These are phyloP conservation scores for Apiospora koreana DNA, from an alignment of 2,329 filamentous ascomycete species.

Conservation along the genomic window DNA sequence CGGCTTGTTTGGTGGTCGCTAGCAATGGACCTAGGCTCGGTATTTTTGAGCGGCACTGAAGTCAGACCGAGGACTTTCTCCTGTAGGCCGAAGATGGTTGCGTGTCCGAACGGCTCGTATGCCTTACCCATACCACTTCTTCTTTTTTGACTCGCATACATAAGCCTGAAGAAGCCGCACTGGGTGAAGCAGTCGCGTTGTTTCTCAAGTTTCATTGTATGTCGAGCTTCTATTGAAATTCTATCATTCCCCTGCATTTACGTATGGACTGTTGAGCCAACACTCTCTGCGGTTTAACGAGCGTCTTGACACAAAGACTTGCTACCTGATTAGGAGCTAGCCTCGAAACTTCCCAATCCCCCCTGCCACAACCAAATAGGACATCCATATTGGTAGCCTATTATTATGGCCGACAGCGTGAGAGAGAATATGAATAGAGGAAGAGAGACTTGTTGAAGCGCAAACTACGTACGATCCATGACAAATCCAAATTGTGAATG, in stretches of 20 bases:
- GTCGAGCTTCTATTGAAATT: slow-evolving; percentile 3
- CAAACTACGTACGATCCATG: background rate
- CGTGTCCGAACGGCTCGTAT: background rate
- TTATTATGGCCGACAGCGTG: background rate
- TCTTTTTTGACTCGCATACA: background rate
- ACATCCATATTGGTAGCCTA: background rate
- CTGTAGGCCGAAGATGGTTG: background rate
- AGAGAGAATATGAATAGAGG: background rate
- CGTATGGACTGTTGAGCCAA: background rate
- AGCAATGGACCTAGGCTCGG: background rate
- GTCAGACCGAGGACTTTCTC: background rate
- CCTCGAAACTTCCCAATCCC: background rate
- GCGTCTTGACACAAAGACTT: background rate
- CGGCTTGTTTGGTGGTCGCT: background rate
- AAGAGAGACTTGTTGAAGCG: background rate
- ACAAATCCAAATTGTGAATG: no score
- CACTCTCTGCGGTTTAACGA: background rate
- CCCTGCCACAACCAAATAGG: background rate
- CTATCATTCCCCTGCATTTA: background rate
- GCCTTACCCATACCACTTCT: background rate
- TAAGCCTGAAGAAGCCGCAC: slow-evolving; percentile 8
- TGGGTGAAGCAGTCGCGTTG: slow-evolving; percentile 18
- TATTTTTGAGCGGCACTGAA: background rate
- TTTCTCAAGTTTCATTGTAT: background rate
- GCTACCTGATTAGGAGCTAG: background rate